Evolutionary conservation across 2,329 filamentous ascomycete genomes (phyloP), one percentile per base, ranked within the genome.

Genomic region (Pestalotiopsis sp.): DNA sequence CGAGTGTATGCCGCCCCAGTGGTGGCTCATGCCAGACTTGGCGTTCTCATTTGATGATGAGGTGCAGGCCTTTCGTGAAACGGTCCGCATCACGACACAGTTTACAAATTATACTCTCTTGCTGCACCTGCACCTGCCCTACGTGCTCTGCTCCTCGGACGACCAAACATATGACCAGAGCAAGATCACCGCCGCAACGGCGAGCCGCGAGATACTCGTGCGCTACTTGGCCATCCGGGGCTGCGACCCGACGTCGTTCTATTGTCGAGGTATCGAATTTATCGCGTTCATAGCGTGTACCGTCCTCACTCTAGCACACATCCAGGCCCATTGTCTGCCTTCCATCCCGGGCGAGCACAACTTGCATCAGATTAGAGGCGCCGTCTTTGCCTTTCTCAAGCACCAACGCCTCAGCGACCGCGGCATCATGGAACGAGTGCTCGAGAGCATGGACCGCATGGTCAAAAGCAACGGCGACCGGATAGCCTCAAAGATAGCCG

Each of bases 101-200:
- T 77, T 86, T 36, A 74, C 77, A 4, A 80, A 86, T 66, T 80
- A 82, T 67, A 79, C 83, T 62, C 72, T 85, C 7, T 71, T 86
- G 13, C 74, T 78, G 2, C 82, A 81, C 65, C 76, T 84, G 4
- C 84, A 86, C 71, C 72, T 86, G 2, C 84, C 84, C 2, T 83
- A 82, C 68, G 77, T 86, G 70, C 74, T 85, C 23, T 23, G 60
- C 31, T 45, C 60, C 11, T 4, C 75, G 74, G 1, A 69, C 76
- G 6, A 74, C 75, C 4, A 67, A 67, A 4, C 75, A 78, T 79
- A 79, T 62, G 78, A 80, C 14, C 80, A 81, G 72, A 83, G 77
- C 75, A 81, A 78, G 58, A 78, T 82, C 25, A 81, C 80, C 0
- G 79, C 80, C 40, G 73, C 83, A 1, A 80, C 75, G 25, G 82